These are phyloP conservation scores for Cryphonectria japonica DNA, from an alignment of 2,329 filamentous ascomycete genomes.

Conservation along the genomic window DNA sequence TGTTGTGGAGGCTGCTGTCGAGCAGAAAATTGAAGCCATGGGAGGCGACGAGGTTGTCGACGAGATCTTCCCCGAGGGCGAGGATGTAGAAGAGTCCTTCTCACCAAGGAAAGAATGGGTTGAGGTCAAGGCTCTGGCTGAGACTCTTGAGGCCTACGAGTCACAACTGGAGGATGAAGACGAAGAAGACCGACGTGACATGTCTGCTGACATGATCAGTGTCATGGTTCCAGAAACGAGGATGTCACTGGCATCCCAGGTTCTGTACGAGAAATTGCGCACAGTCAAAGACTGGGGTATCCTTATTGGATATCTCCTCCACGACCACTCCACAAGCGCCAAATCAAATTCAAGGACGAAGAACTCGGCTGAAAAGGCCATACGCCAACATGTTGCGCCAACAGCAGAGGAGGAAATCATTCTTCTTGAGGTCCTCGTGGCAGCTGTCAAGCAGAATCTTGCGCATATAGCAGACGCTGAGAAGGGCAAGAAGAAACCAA, in stretches of 20 bases:
- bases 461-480: slow-evolving; percentile 68
- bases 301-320: slow-evolving; percentile 86
- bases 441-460: slow-evolving; percentile 77
- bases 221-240: slow-evolving; percentile 74
- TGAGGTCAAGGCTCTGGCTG: slow-evolving; percentile 86
- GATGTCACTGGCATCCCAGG: slow-evolving; percentile 83
- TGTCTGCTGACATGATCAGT: slow-evolving; percentile 61
- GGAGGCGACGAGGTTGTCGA: slow-evolving; percentile 78
- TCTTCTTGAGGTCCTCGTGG: slow-evolving; percentile 83
- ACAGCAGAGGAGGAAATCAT: slow-evolving; percentile 79
- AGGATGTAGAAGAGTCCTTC: slow-evolving; percentile 73
- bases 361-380: slow-evolving; percentile 55
- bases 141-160: slow-evolving; percentile 83
- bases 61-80: slow-evolving; percentile 71
- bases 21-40: slow-evolving; percentile 79
- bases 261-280: slow-evolving; percentile 78
- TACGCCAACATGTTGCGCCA: slow-evolving; percentile 75
- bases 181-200: slow-evolving; percentile 50
- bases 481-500: slow-evolving; percentile 58
- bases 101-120: slow-evolving; percentile 84
- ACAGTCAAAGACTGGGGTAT: slow-evolving; percentile 88
- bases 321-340: slow-evolving; percentile 77
- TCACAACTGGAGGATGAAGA: slow-evolving; percentile 65
- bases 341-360: slow-evolving; percentile 47
- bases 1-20: slow-evolving; percentile 81